Evolutionary conservation across 176 grass and related monocot genomes (phyloP), one percentile per base, ranked within the genome.

Genomic region (Hyparrhenia diplandra): DNA sequence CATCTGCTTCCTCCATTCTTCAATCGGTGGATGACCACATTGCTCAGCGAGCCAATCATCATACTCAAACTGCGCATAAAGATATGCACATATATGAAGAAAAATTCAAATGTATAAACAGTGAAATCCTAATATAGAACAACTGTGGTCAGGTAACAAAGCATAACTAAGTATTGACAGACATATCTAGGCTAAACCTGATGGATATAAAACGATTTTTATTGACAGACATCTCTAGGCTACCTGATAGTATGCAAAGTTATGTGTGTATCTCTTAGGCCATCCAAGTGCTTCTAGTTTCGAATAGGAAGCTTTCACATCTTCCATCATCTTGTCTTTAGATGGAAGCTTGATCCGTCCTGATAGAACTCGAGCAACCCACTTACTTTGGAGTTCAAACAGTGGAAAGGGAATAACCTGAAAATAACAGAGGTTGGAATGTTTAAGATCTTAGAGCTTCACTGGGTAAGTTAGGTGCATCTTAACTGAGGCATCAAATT

Each of bases 311-410:
- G 71, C 11, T 88, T 91, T 85, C 40, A 88, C 82, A 91, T 99
- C 92, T 70, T 86, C 71, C 79, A 88, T 69, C 96, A 99, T 99
- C 52, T 86, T 87, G 0, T 90, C 85, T 63, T 88, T 80, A 16
- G 90, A 82, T 39, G 92, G 92, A 30, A 95, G 88, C 21, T 75
- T 34, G 14, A 93, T 86, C 31, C 76, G 75, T 63, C 88, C 90
- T 1, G 96, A 95, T 62, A 98, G 75, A 86, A 86, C 62, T 65
- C 90, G 69, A 2, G 96, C 88, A 18, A 93, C 86, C 96, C 96
- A 98, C 75, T 99, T 99, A 85, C 92, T 93, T 85, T 95, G 96
- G 21, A 99, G 90, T 83, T 95, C 90, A 93, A 88, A 69, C n/a
- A 95, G 65, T 0, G 89, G 92, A 58, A 95, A 95, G 52, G 92